These are phyloP conservation scores for Penicillium rolfsii DNA, from an alignment of 2,329 filamentous ascomycete genomes.

Conservation along the genomic window DNA sequence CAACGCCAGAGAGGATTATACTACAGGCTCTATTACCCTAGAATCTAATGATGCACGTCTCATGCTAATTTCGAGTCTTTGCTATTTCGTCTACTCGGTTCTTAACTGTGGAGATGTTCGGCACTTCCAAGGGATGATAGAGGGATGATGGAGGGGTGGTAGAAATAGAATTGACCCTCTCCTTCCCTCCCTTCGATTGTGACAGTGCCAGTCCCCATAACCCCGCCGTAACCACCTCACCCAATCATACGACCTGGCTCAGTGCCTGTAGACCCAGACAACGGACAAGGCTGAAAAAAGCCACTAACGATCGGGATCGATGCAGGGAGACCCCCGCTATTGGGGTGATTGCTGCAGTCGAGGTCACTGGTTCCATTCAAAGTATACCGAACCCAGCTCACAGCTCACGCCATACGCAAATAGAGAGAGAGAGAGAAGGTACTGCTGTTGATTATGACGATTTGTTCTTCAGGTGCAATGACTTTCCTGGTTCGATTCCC, in stretches of 20 bases:
- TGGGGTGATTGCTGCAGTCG: conserved; percentile 12
- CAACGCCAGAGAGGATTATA: background rate
- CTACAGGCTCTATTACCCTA: background rate
- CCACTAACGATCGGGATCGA: conserved; percentile 18
- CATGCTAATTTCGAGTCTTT: background rate
- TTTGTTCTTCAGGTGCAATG: conserved; percentile 5
- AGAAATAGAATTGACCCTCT: no score
- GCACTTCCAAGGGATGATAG: conserved; percentile 4
- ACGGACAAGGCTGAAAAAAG: conserved; percentile 7
- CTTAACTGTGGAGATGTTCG: background rate
- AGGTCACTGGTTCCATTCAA: background rate
- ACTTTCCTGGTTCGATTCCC: background rate
- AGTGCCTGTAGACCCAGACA: background rate
- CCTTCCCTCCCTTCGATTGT: background rate
- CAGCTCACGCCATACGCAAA: no score
- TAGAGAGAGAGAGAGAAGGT: no score
- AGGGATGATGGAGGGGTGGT: background rate
- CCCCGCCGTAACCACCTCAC: background rate
- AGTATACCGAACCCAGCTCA: background rate
- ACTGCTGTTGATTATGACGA: background rate
- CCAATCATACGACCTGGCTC: background rate
- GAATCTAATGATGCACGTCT: background rate
- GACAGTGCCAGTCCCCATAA: background rate
- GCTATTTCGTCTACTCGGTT: background rate
- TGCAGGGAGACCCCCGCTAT: conserved; percentile 22